Conservation (phyloP, 2,329 filamentous ascomycete genomes). For the Penicillium corylophilum region DNA sequence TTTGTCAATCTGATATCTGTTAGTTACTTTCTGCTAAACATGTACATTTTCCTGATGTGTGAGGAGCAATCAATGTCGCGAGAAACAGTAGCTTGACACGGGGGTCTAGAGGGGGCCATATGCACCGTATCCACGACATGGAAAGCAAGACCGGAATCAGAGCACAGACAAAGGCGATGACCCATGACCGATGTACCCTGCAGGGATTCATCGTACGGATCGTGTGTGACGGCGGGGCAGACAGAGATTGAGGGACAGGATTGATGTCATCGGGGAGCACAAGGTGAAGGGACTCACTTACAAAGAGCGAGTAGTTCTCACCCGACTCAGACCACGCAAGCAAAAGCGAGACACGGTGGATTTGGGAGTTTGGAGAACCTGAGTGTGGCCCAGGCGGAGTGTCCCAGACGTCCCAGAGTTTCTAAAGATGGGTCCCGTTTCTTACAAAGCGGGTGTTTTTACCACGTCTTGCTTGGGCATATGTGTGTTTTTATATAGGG, state of each 20-base stretch:
- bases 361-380: slow-evolving; percentile 7
- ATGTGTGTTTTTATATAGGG: background rate
- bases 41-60: background rate
- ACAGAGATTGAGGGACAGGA: slow-evolving; percentile 12
- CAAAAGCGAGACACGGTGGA: slow-evolving; percentile 32
- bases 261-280: slow-evolving; percentile 4
- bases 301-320: slow-evolving; percentile 26
- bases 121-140: slow-evolving; percentile 15
- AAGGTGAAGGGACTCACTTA: slow-evolving; percentile 25
- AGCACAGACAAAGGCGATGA: background rate
- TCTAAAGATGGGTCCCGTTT: slow-evolving; percentile 20
- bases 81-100: background rate
- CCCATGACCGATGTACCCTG: slow-evolving; percentile 1
- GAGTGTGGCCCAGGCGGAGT: slow-evolving; percentile 25
- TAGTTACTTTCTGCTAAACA: slow-evolving; percentile 12
- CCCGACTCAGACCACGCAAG: slow-evolving; percentile 28
- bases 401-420: slow-evolving; percentile 2
- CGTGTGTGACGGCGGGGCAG: slow-evolving; percentile 19
- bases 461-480: background rate
- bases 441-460: slow-evolving; percentile 23
- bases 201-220: slow-evolving; percentile 7
- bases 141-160: slow-evolving; percentile 2
- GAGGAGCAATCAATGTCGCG: background rate
- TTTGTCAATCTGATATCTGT: slow-evolving; percentile 22
- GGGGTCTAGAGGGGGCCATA: background rate